Conservation (phyloP, 176 grass and related monocot genomes). For the Bonia amplexicaulis region DNA sequence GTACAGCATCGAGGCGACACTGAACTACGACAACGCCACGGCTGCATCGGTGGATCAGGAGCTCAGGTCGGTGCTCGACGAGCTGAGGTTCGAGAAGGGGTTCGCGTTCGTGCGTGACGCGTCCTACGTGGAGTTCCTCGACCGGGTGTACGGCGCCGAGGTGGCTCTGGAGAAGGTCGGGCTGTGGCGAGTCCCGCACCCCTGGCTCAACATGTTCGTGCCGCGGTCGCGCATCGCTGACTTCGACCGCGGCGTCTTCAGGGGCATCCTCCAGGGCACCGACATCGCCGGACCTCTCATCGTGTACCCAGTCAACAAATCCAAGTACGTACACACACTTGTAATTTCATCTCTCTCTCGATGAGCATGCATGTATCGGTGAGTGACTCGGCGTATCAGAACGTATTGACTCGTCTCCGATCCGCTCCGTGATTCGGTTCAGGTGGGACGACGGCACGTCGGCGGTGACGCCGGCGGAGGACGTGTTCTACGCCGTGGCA, state of each 20-base stretch:
- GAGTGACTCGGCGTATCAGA: neutral
- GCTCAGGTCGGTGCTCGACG: conserved; percentile 27
- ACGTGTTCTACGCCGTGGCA: conserved; percentile 73
- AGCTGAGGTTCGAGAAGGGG: conserved; percentile 36
- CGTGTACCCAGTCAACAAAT: conserved; percentile 69
- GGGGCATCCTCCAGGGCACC: conserved; percentile 49
- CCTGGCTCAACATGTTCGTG: conserved; percentile 69
- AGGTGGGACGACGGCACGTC: conserved; percentile 77
- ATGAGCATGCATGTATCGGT: neutral
- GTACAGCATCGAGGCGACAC: conserved; percentile 70
- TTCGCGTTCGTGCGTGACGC: conserved; percentile 54
- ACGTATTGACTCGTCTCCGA: neutral
- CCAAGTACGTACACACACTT: conserved; percentile 34
- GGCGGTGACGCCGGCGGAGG: conserved; percentile 60
- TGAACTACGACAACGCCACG: conserved; percentile 35
- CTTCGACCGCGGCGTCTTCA: conserved; percentile 62
- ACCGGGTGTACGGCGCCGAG: conserved; percentile 54
- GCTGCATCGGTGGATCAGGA: conserved; percentile 4
- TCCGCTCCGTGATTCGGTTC: neutral
- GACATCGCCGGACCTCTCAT: conserved; percentile 46
- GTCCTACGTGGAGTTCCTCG: conserved; percentile 51
- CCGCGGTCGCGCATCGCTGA: conserved; percentile 61
- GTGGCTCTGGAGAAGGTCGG: conserved; percentile 36
- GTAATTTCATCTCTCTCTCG: neutral
- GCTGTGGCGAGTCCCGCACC: conserved; percentile 65